These are phyloP conservation scores for Pythium biforme DNA, from an alignment of 352 stramenopile genomes.

Conservation along the genomic window DNA sequence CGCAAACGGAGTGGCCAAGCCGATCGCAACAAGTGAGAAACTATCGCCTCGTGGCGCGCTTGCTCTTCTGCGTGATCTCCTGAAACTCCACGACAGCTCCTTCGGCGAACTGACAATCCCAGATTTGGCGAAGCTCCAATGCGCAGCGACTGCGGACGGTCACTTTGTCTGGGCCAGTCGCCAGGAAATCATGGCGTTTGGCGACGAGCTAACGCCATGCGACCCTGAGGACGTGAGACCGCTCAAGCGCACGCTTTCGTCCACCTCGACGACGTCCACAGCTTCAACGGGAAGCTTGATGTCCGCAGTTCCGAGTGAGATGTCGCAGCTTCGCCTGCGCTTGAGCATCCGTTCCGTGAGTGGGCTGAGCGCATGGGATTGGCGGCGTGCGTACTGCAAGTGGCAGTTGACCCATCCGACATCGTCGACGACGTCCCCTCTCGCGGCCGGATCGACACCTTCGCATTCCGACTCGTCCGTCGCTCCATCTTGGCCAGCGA, in stretches of 20 bases:
- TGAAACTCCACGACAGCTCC: constrained; percentile 6
- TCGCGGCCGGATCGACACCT: not conserved
- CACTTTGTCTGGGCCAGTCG: constrained; percentile 17
- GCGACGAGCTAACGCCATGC: constrained; percentile 9
- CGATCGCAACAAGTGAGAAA: not conserved
- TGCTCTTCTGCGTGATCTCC: constrained; percentile 12
- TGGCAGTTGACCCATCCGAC: constrained; percentile 3
- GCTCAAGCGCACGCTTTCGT: constrained; percentile 2
- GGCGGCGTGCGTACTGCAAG: constrained; percentile 16
- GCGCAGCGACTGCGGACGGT: constrained; percentile 13
- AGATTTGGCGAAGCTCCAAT: constrained; percentile 16
- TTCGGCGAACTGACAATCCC: constrained; percentile 18
- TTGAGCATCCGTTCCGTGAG: not conserved
- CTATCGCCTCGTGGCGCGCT: not conserved
- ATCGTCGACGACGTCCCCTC: not conserved
- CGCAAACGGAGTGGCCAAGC: not conserved
- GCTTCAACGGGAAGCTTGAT: constrained; percentile 1
- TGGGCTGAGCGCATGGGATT: constrained; percentile 10
- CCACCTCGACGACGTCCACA: not conserved
- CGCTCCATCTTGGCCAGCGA: constrained; percentile 8
- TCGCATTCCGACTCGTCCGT: not conserved
- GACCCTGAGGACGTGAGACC: constrained; percentile 1
- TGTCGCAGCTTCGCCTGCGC: not conserved
- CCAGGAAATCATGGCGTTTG: constrained; percentile 18
- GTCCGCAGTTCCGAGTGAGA: not conserved